Base-by-base conservation (phyloP, 2,329 filamentous ascomycete species). In the Elsinoe batatas region DNA sequence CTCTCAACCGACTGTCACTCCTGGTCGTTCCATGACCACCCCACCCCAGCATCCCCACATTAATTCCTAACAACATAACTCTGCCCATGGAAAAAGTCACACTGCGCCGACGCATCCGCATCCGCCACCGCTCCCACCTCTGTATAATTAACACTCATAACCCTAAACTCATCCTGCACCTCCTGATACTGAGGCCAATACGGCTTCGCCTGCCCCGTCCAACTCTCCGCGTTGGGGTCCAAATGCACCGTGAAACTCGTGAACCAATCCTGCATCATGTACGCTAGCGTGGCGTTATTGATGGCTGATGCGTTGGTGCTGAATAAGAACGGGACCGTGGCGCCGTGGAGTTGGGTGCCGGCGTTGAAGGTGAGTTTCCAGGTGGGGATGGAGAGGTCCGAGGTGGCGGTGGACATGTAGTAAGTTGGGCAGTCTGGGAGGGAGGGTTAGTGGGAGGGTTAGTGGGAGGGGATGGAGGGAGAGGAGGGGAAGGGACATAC, bases 391-490 rank as follows among this genome's bases (percentile, higher is more conserved):
- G 59, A 57, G 8, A 26, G 58, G 50, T 62, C 59, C 2, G 60
- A 58, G 56, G 68, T 67, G 2, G 70, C 70, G 12, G 62, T 64
- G 3, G 70, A 69, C 50, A 71, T 67, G 66, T 70, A 73, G 60
- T 72, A 69, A 8, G 62, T 64, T 3, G 69, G 69, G 33, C 57
- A 58, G 44, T 58, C 37, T 57, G 15, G 11, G 37, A 26, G 30
- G 15, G 13, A 17, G 3, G n/a, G 33, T 7, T 10, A n/a, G 13
- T 6, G 4, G 20, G 15, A 17, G 13, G 17, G 17, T n/a, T 2
- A n/a, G 13, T 10, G 35, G 26, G 33, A 22, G 17, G 18, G n/a
- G 22, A n/a, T 37, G 35, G 17, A 20, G 13, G 17, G 22, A 20
- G n/a, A 7, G 43, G 17, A 20, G 12, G 22, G 43, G 43, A 22